These are phyloP conservation scores for Quercus aquifolioides DNA, from an alignment of 306 rosid species.

Conservation along the genomic window DNA sequence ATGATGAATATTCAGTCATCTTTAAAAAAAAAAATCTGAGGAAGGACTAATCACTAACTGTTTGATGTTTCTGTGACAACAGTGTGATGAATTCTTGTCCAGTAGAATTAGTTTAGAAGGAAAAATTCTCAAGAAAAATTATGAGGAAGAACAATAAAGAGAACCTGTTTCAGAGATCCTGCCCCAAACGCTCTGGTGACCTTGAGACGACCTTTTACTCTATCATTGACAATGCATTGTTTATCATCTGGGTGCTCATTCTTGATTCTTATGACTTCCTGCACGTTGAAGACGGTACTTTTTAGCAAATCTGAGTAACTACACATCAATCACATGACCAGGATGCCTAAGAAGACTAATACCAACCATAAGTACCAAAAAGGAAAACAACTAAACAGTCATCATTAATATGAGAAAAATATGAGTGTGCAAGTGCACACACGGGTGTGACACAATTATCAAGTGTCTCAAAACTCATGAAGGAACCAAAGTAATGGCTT, in stretches of 20 bases:
- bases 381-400: constrained; percentile 6
- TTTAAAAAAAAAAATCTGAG: not conserved
- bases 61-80: not conserved
- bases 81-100: not conserved
- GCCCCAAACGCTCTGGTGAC: constrained; percentile 99
- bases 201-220: constrained; percentile 97
- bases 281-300: constrained; percentile 24
- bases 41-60: not conserved
- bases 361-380: not conserved
- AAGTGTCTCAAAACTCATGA: not conserved
- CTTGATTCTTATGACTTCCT: constrained; percentile 91
- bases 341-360: constrained; percentile 1
- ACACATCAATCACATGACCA: constrained; percentile 11
- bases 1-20: not conserved
- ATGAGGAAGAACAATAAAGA: constrained; percentile 13
- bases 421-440: not conserved
- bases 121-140: not conserved
- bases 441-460: not conserved
- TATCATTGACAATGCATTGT: constrained; percentile 77
- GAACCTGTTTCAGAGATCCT: constrained; percentile 93
- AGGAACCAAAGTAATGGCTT: no score
- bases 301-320: constrained; percentile 20
- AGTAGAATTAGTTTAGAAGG: constrained; percentile 10
- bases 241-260: constrained; percentile 92
- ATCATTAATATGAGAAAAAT: constrained; percentile 5